Evolutionary conservation across 331 rosid species (phyloP), one percentile per base, ranked within the genome.

Genomic region (Pyracantha coccinea): DNA sequence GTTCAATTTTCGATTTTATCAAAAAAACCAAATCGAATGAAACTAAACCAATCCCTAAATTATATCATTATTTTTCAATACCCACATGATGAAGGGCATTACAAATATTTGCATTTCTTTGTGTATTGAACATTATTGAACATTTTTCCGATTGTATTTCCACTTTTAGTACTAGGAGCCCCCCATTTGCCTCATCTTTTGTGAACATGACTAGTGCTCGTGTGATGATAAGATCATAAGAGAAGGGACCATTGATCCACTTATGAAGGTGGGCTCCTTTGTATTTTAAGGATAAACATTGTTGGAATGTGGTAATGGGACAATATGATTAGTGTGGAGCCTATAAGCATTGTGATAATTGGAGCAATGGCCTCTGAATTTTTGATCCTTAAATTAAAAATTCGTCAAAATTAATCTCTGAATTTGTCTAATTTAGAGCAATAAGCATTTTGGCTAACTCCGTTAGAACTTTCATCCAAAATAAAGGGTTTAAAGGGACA

Each of bases 251-350:
- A 74, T 69, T 79, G 77, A 77, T 68, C 87, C 89, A 89, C 86
- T 87, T 83, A 41, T 59, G 75, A 85, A 73, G 73, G 81, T 78
- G 77, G 81, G 71, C 58, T 73, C 76, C 64, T 50, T 38, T 25
- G 57, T 27, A 54, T 63, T 53, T 73, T 66, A 74, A 63, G 83
- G 84, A 84, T 77, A 77, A 84, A 77, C 87, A 73, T 73, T 7
- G 1, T 73, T 81, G 69, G 83, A 80, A 78, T 83, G 79, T 70
- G 81, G 86, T 73, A 84, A 88, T 73, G 81, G 77, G 82, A 84
- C 88, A 83, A 50, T 68, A 79, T 88, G 61, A 83, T 87, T 83
- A 78, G 71, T 45, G 83, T 85, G 91, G 88, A 85, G 86, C 89
- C 88, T 72, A 72, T 58, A 10, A 2, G 45, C 45, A 10, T 38